Conservation (phyloP, 441 rosid genomes). For the Omphalea diandra region DNA sequence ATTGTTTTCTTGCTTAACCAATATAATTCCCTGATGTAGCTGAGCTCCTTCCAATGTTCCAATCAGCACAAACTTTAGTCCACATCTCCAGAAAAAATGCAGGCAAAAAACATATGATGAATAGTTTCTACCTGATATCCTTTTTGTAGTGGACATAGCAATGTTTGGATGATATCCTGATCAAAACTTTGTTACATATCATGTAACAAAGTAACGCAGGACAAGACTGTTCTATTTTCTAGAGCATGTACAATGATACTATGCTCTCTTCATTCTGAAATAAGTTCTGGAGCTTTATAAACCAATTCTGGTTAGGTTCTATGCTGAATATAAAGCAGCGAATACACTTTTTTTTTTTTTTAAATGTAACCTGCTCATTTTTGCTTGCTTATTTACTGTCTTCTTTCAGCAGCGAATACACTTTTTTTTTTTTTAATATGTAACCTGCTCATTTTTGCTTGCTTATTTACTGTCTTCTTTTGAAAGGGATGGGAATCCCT, state of each 20-base stretch:
- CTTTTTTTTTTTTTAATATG: too few relatives aligned
- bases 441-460: constrained; percentile 7
- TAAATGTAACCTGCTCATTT: not conserved
- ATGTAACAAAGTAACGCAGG: not conserved
- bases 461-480: constrained; percentile 7
- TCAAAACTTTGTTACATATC: not conserved
- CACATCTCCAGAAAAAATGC: too few relatives aligned
- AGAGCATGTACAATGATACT: not conserved
- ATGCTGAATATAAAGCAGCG: too few relatives aligned
- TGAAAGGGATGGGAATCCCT: constrained; percentile 89
- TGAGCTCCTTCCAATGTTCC: too few relatives aligned
- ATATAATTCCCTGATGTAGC: too few relatives aligned
- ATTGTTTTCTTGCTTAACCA: too few relatives aligned
- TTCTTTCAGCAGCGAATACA: too few relatives aligned
- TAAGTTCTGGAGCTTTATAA: not conserved
- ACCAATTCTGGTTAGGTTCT: too few relatives aligned
- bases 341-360: not conserved
- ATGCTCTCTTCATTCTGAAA: not conserved
- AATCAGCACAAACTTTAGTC: too few relatives aligned
- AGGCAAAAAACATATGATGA: too few relatives aligned
- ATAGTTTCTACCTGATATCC: too few relatives aligned
- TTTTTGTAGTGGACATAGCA: too few relatives aligned
- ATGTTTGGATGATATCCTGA: not conserved
- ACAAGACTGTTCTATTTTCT: not conserved
- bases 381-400: constrained; percentile 9